Evolutionary conservation across 768 basidiomycete genomes (phyloP).

Genomic region (Leccinum fibrillosum): DNA sequence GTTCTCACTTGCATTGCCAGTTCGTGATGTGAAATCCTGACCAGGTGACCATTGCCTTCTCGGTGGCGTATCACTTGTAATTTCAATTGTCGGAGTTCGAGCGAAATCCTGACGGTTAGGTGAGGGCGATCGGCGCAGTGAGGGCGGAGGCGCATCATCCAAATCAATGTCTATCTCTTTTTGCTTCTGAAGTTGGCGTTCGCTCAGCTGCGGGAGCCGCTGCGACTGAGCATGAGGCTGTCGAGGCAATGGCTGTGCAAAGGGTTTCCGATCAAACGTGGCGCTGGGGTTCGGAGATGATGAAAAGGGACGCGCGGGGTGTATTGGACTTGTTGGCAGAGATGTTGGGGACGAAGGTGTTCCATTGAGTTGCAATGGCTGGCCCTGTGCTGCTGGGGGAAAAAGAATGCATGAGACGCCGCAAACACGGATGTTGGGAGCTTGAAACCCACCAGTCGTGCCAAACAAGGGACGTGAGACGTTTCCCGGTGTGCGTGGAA

Average conservation of each 20-base stretch:
- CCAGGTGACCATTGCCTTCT: constrained; percentile 28
- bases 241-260: constrained; percentile 13
- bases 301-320: constrained; percentile 9
- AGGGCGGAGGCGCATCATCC: constrained; percentile 43
- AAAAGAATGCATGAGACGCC: constrained; percentile 6
- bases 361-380: constrained; percentile 10
- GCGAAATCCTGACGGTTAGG: constrained; percentile 16
- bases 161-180: constrained; percentile 31
- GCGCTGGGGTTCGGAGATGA: constrained; percentile 19
- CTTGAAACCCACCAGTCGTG: constrained; percentile 15
- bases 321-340: constrained; percentile 24
- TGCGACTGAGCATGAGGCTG: constrained; percentile 10
- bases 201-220: constrained; percentile 18
- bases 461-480: constrained; percentile 12
- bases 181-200: constrained; percentile 26
- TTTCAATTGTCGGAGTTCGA: constrained; percentile 29
- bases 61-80: constrained; percentile 24
- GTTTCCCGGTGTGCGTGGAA: constrained; percentile 26
- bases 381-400: not conserved
- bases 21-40: constrained; percentile 17
- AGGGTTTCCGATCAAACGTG: constrained; percentile 22
- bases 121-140: constrained; percentile 37
- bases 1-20: constrained; percentile 6
- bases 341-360: constrained; percentile 10
- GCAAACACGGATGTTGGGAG: not conserved